Conservation (phyloP, 2,329 filamentous ascomycete species). For the Aspergillus neoniger region DNA sequence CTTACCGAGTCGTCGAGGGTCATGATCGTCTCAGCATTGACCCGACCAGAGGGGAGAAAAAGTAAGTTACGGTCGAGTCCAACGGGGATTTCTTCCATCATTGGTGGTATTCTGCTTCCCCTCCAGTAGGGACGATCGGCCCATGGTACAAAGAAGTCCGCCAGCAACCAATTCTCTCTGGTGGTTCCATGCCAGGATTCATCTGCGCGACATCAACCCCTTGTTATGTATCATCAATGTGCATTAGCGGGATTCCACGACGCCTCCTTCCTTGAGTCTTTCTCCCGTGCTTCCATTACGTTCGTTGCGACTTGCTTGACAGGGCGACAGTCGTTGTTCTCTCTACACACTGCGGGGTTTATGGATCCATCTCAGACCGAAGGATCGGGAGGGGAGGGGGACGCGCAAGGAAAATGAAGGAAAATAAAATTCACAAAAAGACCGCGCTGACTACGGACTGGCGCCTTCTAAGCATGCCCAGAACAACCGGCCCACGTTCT, state of each 20-base stretch:
- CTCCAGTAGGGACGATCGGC: not conserved
- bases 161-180: conserved; percentile 10
- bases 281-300: conserved; percentile 5
- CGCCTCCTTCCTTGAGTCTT: conserved; percentile 5
- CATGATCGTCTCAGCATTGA: conserved; percentile 20
- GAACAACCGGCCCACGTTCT: conserved; percentile 21
- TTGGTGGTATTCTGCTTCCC: too few species aligned
- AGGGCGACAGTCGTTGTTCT: not conserved
- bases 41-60: conserved; percentile 6
- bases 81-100: not conserved
- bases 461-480: conserved; percentile 12
- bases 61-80: not conserved
- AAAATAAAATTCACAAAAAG: conserved; percentile 3
- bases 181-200: conserved; percentile 23
- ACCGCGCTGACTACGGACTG: conserved; percentile 11
- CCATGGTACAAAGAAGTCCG: conserved; percentile 3
- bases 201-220: conserved; percentile 35
- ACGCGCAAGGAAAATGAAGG: not conserved
- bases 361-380: conserved; percentile 10
- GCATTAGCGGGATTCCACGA: conserved; percentile 18
- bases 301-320: conserved; percentile 1
- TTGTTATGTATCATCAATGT: conserved; percentile 27
- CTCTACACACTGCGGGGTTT: conserved; percentile 31
- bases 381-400: not conserved
- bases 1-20: conserved; percentile 19